Base-by-base conservation (phyloP, 1,284 basidiomycete genomes). In the Anthracocystis panici-leucophaei region DNA sequence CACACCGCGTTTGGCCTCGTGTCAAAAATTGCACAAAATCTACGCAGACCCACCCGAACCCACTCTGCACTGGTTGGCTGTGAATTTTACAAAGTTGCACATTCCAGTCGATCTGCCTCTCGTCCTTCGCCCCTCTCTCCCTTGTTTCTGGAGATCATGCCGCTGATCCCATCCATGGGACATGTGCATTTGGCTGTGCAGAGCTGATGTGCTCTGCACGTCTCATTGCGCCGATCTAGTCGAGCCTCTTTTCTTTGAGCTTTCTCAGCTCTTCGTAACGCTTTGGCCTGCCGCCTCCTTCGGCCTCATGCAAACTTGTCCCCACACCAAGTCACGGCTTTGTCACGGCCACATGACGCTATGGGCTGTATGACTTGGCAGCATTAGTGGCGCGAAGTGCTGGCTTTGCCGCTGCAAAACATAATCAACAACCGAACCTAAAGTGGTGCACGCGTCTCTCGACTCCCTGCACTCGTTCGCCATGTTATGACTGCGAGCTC, bases 61-160 rank as follows among this genome's bases (percentile, higher is more conserved):
- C n/a, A n/a, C n/a, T n/a, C n/a, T n/a, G n/a, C n/a, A n/a, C n/a
- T n/a, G n/a, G n/a, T n/a, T n/a, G n/a, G n/a, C n/a, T n/a, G n/a
- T n/a, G n/a, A n/a, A n/a, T n/a, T n/a, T n/a, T n/a, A 49, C n/a
- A 8, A 29, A 16, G 5, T 29, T 31, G 41, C 23, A 31, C 54
- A 56, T 56, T 56, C 54, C 54, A 56, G 40, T 31, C 53, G 53
- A 54, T 54, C 40, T 16, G 14, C 35, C 12, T 38, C 35, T 38
- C 12, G 41, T 27, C 38, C 31, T n/a, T 31, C n/a, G 27, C 18
- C 27, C 16, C 23, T 46, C 44, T 25, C 5, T 16, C 20, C 41
- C 44, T 27, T 21, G 23, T 21, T 46, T 25, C 44, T 16, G 12
- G 12, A 16, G 2, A 38, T 16, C 23, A 23, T 18, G 14, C 12